Base-by-base conservation (phyloP, 441 rosid species). In the Aquilaria agallochum region DNA sequence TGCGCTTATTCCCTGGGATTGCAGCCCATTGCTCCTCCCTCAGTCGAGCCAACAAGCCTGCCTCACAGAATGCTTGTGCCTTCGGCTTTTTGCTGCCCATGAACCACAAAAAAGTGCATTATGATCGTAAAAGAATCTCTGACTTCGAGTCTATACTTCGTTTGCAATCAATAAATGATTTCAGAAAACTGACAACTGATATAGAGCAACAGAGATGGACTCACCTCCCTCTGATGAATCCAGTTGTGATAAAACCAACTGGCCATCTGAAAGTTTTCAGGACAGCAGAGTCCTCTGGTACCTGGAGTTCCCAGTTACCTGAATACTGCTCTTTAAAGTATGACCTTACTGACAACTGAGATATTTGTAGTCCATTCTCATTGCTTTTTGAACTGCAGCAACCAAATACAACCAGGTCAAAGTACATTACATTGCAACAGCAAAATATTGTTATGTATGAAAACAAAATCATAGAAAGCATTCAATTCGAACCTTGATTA, bases 171-270 rank as follows among this genome's bases (percentile, higher is more conserved):
- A 40, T 10, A 40, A 40, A 40, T 40, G 9, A 40, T 10, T 40
- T 8, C 45, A 0, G 45, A 40, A 40, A 40, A 6, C 45, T 40
- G 45, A 40, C 45, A 40, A 0, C 45, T 40, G 52, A 12, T 40
- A 40, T 40, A 51, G 50, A 27, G 56, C 32, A 51, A n/a, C 2
- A 32, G 1, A 14, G 44, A 63, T 51, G 56, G 40, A 59, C 86
- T 68, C 66, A 90, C 99, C 95, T 91, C 62, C 99, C 96, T 60
- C 77, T 76, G 47, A 89, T 85, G 60, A 86, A 86, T 52, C 97
- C 97, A 44, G 95, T 75, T 12, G 96, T 87, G 32, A 89, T 81
- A 65, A 94, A 94, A 63, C 99, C 99, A 12, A 94, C 75, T 33
- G 96, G 94, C 83, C 82, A 84, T 60, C 92, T 68, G 63, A 75